Evolutionary conservation across 2,329 filamentous ascomycete species (phyloP), one percentile per base, ranked within the genome.

Genomic region (Alternaria gansuensis): DNA sequence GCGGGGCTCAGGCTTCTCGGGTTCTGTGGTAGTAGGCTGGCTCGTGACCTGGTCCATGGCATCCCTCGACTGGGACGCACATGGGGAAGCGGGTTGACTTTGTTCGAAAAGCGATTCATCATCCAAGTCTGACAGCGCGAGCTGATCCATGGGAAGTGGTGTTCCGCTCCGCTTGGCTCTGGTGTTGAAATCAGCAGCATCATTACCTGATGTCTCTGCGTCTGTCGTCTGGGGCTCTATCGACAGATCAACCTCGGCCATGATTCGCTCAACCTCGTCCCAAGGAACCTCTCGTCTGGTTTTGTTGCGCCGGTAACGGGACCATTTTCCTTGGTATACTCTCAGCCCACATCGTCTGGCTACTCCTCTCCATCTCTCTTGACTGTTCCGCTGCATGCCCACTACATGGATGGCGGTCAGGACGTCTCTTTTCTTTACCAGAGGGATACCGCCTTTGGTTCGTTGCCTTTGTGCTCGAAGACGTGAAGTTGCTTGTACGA

Each of bases 401-500:
- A 90, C 72, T 2, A 87, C 76, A 10, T 84, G 78, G 13, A 86
- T 67, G 21, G 87, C 86, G 11, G 85, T 79, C 33, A 74, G 71
- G 0, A 89, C 84, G 70, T 88, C 86, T 51, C 81, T 72, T 26
- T 62, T 69, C 57, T 75, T 80, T 11, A 85, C 76, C 1, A 75
- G 59, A 7, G 72, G 76, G 7, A 65, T 65, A 34, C 71, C 75
- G 2, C 64, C 64, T 23, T 74, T 76, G 13, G 56, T 40, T 10
- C 72, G 69, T 40, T 64, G 68, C 36, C 74, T 74, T 66, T 73
- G 77, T 36, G 87, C 82, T 51, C 87, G 83, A 24, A 92, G 78
- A 40, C 92, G 84, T 2, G 90, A 89, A 73, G 86, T 84, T n/a
- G 89, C 86, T 57, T 92, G 85, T 67, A 89, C 90, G 0, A 95